phyloP scores from a whole-genome alignment of 257 asterid genomes.

The Solanum tarijense region DNA sequence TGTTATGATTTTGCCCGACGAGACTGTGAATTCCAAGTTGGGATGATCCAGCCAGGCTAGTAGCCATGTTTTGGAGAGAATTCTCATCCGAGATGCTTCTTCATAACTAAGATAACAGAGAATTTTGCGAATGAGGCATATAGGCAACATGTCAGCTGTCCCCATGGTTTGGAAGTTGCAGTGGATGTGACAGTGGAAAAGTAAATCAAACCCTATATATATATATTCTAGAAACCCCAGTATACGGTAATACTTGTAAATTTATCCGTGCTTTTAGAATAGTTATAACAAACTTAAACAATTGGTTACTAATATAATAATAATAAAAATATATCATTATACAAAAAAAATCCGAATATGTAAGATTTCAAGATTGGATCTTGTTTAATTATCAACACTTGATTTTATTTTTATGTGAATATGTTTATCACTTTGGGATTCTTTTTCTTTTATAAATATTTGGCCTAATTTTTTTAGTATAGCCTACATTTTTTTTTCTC shows the following conservation, averaged over 20 bases:
- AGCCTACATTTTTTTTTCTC: background rate
- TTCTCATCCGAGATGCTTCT: background rate
- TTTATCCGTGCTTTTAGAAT: background rate
- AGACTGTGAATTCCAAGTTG: background rate
- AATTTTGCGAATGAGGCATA: background rate
- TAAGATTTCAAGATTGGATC: background rate
- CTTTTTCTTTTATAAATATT: background rate
- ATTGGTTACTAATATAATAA: background rate
- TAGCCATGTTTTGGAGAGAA: background rate
- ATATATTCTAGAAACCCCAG: background rate
- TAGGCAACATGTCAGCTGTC: background rate
- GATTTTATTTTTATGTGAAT: too few species aligned
- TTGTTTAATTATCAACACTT: background rate
- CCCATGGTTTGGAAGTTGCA: background rate
- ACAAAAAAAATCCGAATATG: background rate
- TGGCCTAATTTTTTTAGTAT: background rate
- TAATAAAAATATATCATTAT: constrained; percentile 3
- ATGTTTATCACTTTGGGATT: background rate
- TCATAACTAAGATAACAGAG: background rate
- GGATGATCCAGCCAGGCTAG: background rate
- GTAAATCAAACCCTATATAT: background rate
- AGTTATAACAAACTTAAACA: background rate
- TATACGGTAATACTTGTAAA: background rate
- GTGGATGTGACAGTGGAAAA: background rate
- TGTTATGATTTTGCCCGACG: background rate